phyloP scores from a whole-genome alignment of 805 yeast species.

The Saccharomyces cerevisiae region DNA sequence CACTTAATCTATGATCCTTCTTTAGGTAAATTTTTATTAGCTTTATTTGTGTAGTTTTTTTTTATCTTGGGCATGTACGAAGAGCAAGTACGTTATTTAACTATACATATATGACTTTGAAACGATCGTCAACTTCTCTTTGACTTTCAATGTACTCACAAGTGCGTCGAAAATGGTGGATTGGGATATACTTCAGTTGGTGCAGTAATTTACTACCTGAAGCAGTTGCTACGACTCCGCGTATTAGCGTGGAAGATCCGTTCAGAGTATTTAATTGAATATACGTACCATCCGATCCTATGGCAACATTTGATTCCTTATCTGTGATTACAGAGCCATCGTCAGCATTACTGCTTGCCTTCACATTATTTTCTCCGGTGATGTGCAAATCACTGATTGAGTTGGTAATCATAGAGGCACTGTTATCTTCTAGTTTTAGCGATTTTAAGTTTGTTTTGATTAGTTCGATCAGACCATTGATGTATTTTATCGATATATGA shows the following conservation, averaged over 20 bases:
- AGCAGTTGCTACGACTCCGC: slow-evolving; percentile 6
- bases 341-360: not conserved
- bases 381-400: not conserved
- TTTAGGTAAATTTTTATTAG: not conserved
- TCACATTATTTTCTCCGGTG: slow-evolving; percentile 9
- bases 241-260: slow-evolving; percentile 9
- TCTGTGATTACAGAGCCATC: not conserved
- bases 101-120: slow-evolving; percentile 39
- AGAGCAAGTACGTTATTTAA: not conserved
- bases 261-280: slow-evolving; percentile 12
- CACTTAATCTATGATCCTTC: not conserved
- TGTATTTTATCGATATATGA: slow-evolving; percentile 58
- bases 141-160: slow-evolving; percentile 62
- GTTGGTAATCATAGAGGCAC: slow-evolving; percentile 5
- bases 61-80: not conserved
- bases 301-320: slow-evolving; percentile 6
- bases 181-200: slow-evolving; percentile 24
- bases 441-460: slow-evolving; percentile 51
- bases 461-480: slow-evolving; percentile 80
- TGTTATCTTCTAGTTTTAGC: slow-evolving; percentile 30
- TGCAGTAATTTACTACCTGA: slow-evolving; percentile 28
- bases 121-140: slow-evolving; percentile 60
- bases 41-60: not conserved
- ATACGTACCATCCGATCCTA: slow-evolving; percentile 26
- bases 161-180: slow-evolving; percentile 60